Evolutionary conservation across 1,284 basidiomycete genomes (phyloP), one percentile per base, ranked within the genome.

Genomic region (Rhodofomes roseus): DNA sequence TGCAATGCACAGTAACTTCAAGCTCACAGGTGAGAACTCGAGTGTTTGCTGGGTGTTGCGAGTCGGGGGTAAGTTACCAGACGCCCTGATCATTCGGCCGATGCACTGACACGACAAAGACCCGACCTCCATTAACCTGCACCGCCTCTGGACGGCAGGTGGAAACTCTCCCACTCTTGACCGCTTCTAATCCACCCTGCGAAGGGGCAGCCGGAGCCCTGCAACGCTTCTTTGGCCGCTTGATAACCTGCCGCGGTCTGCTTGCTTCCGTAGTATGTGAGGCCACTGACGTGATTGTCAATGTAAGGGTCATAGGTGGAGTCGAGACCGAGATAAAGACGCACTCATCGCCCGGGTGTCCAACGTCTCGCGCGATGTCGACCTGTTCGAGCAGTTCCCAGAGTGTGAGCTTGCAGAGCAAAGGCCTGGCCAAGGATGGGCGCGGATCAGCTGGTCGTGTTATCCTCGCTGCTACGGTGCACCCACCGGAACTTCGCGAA

Each of bases 401-500:
- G 3, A 76, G 41, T 8, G 71, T 56, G 2, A 71, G 53, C 48
- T 76, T 76, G 7, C 71, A 75, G 8, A 75, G 61, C 1, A 68
- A 31, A 1, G 74, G 74, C 37, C 74, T 75, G 23, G 25, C 3
- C 25, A 34, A 4, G 31, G 11, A n/a, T n/a, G 31, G 12, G 29
- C 18, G 14, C 36, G 20, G 41, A 54, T 31, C 25, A 56, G 25
- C 11, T 22, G 27, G 14, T 14, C 27, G 43, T 14, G 18, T 14
- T 34, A 29, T 44, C 27, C 25, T n/a, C 25, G n/a, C n/a, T 44
- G 25, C 25, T 18, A 46, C 31, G 23, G 31, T 40, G 36, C 20
- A 20, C 48, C 12, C 59, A 89, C 91, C 86, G 82, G 52, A 82
- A 85, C 69, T 85, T 87, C 4, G 79, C 75, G 40, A 79, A 78